Base-by-base conservation (phyloP, 495 filamentous ascomycete species). In the Hamigera avellanea region DNA sequence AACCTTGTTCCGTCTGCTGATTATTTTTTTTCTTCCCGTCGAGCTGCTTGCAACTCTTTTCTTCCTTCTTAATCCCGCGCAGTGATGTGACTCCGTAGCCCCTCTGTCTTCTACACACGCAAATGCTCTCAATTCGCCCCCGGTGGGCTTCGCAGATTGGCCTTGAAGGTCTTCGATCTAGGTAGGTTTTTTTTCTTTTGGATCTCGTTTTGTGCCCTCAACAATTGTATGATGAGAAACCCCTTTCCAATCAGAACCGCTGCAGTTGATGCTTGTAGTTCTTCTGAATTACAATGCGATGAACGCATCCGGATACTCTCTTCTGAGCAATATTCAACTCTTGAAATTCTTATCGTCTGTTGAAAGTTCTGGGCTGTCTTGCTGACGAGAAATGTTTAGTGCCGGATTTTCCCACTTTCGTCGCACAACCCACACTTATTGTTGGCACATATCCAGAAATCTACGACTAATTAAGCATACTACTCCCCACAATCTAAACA, bases 231-330 rank as follows among this genome's bases (percentile, higher is more conserved):
- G 73, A 77, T 70, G 73, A 78, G 54, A 54, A 61, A 57, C 51
- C 49, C 48, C 43, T 48, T 45, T 47, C 56, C 53, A 56, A 61
- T 49, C 65, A 78, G 87, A 94, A 95, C 86, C 87, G 86, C 86
- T 93, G 88, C 87, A 83, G 82, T 77, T 88, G 84, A 91, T 75
- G 71, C 71, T 61, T 60, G 54, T 47, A 27, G 17, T 33, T 26
- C 37, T 23, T 29, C 45, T 52, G 28, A 23, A 23, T 9, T 23
- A 31, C 47, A 57, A 50, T 45, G n/a, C 49, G 52, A 53, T 69
- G 65, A 69, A 54, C 56, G 45, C 39, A 52, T 58, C 42, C 33
- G 56, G 57, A 59, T 38, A 43, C 35, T 28, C 34, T 45, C 39
- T 26, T 42, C 50, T 49, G 46, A 46, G 32, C 28, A 41, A 40